A percentile compares a stretch with the other conserved stretches of the same genome.
Evolutionary conservation across 305 asterid genomes (phyloP).

Genomic region (Fraxinus nigra): DNA sequence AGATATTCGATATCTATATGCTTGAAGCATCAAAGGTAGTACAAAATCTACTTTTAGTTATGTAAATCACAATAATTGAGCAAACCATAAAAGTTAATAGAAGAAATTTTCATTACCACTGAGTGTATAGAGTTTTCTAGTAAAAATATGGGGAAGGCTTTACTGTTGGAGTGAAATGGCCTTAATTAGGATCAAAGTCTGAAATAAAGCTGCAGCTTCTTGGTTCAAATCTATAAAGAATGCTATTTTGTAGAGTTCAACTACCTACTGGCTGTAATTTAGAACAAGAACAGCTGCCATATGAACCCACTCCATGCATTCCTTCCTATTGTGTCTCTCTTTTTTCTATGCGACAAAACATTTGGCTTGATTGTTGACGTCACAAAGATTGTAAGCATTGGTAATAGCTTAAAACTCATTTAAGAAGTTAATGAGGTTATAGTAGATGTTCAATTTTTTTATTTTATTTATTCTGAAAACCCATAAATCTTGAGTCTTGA

Average conservation of each 20-base stretch:
- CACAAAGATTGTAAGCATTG: neutral
- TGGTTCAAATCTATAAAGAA: neutral
- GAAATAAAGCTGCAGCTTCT: neutral
- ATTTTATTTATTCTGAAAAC: neutral
- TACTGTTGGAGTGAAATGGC: slow-evolving; percentile 8
- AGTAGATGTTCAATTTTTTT: neutral
- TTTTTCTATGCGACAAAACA: neutral
- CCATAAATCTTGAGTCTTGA: neutral
- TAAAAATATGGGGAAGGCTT: neutral
- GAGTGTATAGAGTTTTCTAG: neutral
- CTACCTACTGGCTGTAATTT: neutral
- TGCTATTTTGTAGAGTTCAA: neutral
- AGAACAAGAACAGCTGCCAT: neutral
- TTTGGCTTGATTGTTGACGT: neutral
- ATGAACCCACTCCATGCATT: neutral
- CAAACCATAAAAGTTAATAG: slow-evolving; percentile 8
- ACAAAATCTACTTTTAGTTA: slow-evolving; percentile 1
- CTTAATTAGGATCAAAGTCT: neutral
- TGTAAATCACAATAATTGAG: neutral
- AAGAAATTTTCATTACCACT: neutral
- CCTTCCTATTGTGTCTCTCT: neutral
- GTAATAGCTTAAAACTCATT: neutral
- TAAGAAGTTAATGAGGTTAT: neutral
- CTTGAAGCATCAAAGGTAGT: slow-evolving; percentile 91
- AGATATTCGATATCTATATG: slow-evolving; percentile 85